Evolutionary conservation across 495 filamentous ascomycete species (phyloP).

Genomic region (Evernia prunastri): DNA sequence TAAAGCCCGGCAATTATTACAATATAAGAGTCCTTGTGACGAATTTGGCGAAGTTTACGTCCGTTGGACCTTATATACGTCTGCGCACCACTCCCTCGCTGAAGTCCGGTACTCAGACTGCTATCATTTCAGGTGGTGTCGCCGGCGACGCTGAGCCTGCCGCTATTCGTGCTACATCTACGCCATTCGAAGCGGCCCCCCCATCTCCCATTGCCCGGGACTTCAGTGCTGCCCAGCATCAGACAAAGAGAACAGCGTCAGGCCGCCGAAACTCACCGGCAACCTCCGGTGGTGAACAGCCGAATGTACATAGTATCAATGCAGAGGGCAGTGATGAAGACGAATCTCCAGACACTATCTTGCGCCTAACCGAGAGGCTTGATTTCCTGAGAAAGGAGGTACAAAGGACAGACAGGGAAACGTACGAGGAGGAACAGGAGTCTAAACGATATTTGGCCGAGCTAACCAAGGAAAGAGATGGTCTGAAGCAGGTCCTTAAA

Average conservation of each 20-base stretch:
- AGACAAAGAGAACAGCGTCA: conserved; percentile 57
- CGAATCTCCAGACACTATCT: conserved; percentile 39
- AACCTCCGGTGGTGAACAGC: conserved; percentile 51
- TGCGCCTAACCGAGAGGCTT: conserved; percentile 60
- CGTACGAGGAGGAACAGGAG: conserved; percentile 63
- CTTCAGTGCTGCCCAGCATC: conserved; percentile 48
- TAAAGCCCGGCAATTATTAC: conserved; percentile 82
- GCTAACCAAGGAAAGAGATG: conserved; percentile 60
- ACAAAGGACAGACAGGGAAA: conserved; percentile 62
- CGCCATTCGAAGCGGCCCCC: conserved; percentile 23
- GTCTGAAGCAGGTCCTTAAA: conserved; percentile 64
- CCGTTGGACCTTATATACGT: conserved; percentile 76
- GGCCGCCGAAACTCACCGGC: conserved; percentile 74
- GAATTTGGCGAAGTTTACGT: conserved; percentile 84
- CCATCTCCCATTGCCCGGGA: conserved; percentile 53
- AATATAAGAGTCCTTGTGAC: conserved; percentile 86
- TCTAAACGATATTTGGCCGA: conserved; percentile 55
- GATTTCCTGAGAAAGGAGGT: conserved; percentile 67
- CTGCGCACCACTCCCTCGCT: conserved; percentile 59
- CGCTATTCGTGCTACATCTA: conserved; percentile 42
- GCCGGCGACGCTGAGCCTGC: conserved; percentile 50
- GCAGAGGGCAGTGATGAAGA: conserved; percentile 25
- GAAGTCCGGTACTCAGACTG: conserved; percentile 47
- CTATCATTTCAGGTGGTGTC: conserved; percentile 36
- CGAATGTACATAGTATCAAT: conserved; percentile 28